Percentiles rank a stretch among this genome's conserved stretches.
phyloP scores from a whole-genome alignment of 805 yeast species.

The Candida vartiovaarae region DNA sequence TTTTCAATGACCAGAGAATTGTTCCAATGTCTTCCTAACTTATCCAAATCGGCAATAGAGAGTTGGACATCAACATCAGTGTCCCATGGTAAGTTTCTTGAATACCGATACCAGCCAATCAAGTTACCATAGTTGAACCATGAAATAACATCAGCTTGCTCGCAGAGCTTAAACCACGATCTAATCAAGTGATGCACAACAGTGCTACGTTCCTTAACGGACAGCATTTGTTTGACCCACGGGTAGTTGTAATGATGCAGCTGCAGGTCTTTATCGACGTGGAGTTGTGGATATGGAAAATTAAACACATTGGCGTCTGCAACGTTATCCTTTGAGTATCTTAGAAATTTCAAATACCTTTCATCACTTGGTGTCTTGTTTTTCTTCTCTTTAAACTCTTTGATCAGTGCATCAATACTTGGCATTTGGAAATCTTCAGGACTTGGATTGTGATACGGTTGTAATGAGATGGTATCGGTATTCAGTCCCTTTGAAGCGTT shows the following conservation, averaged over 20 bases:
- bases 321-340: conserved; percentile 21
- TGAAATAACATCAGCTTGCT: conserved; percentile 35
- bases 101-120: conserved; percentile 58
- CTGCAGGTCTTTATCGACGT: conserved; percentile 20
- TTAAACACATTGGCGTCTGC: conserved; percentile 18
- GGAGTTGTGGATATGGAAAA: conserved; percentile 23
- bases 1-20: conserved; percentile 42
- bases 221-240: conserved; percentile 24
- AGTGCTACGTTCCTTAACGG: conserved; percentile 23
- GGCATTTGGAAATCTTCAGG: conserved; percentile 14
- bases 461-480: conserved; percentile 1
- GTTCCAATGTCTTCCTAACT: conserved; percentile 39
- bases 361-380: conserved; percentile 6
- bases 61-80: conserved; percentile 56
- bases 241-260: conserved; percentile 28
- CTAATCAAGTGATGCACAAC: conserved; percentile 41
- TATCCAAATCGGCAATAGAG: conserved; percentile 37
- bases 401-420: conserved; percentile 11
- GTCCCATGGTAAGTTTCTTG: conserved; percentile 55
- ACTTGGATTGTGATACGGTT: conserved; percentile 9
- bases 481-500: background rate
- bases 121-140: conserved; percentile 64
- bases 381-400: conserved; percentile 8
- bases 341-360: background rate
- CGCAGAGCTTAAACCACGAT: conserved; percentile 47